Evolutionary conservation across 108 stramenopile species (phyloP).

Genomic region (Schizochytrium sp.): DNA sequence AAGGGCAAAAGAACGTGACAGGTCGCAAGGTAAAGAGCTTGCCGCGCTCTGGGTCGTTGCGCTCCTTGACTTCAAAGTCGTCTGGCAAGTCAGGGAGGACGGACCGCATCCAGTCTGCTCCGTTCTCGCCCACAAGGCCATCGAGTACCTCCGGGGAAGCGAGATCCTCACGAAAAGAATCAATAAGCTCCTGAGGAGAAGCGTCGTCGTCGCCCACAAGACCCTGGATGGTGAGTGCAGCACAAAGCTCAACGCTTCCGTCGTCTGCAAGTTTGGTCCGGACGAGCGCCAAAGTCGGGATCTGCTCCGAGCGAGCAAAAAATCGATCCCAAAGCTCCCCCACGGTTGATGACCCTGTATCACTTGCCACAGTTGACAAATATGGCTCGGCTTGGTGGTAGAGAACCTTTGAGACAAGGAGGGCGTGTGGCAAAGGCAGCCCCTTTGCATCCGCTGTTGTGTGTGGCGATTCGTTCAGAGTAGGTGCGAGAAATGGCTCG

Average conservation of each 20-base stretch:
- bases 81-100: neutral
- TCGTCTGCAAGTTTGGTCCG: neutral
- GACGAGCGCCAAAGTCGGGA: neutral
- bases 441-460: neutral
- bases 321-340: neutral
- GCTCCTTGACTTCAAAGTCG: neutral
- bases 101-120: neutral
- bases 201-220: neutral
- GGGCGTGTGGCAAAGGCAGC: neutral
- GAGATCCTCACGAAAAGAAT: neutral
- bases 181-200: neutral
- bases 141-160: neutral
- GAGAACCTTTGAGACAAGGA: neutral
- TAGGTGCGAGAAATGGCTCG: neutral
- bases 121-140: neutral
- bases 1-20: neutral
- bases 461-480: too few species aligned
- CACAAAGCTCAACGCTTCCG: neutral
- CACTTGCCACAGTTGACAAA: neutral
- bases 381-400: neutral
- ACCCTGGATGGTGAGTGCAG: neutral
- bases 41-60: neutral
- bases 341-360: neutral
- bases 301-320: neutral
- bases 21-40: neutral